These are phyloP conservation scores for Microdochium nivale DNA, from an alignment of 2,329 filamentous ascomycete genomes.

Conservation along the genomic window DNA sequence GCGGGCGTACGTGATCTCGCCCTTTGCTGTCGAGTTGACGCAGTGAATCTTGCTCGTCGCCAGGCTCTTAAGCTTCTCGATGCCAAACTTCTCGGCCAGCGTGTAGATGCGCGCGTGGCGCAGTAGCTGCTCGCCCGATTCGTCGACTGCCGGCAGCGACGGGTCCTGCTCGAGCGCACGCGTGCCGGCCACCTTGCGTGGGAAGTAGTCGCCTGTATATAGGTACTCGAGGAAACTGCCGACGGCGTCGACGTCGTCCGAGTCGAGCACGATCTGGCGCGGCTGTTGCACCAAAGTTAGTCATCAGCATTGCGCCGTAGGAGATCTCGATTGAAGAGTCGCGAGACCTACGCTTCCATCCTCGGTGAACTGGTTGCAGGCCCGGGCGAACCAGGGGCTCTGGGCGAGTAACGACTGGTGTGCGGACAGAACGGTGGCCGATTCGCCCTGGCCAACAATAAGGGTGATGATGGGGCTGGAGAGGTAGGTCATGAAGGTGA, in stretches of 20 bases:
- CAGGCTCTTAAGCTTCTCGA: constrained; percentile 61
- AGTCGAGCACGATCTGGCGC: constrained; percentile 58
- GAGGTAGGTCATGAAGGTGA: constrained; percentile 50
- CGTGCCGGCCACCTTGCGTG: constrained; percentile 53
- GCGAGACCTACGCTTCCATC: constrained; percentile 46
- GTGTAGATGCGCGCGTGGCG: constrained; percentile 88
- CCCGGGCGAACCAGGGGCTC: constrained; percentile 66
- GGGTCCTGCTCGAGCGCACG: constrained; percentile 64
- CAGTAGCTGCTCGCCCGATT: constrained; percentile 74
- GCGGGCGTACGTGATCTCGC: constrained; percentile 85
- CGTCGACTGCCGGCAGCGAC: constrained; percentile 56
- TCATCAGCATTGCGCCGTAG: too few species aligned
- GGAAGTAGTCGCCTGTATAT: constrained; percentile 84
- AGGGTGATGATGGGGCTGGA: constrained; percentile 62
- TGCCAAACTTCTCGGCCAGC: constrained; percentile 68
- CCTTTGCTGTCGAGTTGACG: constrained; percentile 77
- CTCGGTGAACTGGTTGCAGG: constrained; percentile 52
- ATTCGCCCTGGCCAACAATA: constrained; percentile 52
- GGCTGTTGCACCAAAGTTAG: constrained; percentile 34
- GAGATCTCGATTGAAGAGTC: not conserved
- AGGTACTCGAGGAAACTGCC: constrained; percentile 76
- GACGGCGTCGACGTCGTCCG: constrained; percentile 64
- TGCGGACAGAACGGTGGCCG: constrained; percentile 58
- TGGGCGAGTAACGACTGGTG: constrained; percentile 69
- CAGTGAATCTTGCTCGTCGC: constrained; percentile 88